These are phyloP conservation scores for Coemansia interrupta DNA, from an alignment of 192 early-diverging fungal genomes.

Conservation along the genomic window DNA sequence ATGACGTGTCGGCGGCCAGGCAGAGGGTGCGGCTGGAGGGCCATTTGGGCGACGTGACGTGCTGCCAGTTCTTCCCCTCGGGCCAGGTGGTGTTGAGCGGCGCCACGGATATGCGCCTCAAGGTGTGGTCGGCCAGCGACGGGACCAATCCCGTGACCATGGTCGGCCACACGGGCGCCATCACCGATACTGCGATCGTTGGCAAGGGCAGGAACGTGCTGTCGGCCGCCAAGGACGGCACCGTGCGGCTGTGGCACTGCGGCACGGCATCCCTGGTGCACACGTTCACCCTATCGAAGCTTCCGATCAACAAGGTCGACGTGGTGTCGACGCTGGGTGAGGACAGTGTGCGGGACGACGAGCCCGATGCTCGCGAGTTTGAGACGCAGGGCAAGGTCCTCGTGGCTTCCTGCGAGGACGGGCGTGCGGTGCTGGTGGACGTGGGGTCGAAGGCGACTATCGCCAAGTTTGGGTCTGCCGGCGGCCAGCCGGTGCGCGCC, in stretches of 20 bases:
- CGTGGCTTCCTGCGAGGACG: slow-evolving; percentile 40
- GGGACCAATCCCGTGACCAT: slow-evolving; percentile 72
- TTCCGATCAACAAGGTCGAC: slow-evolving; percentile 27
- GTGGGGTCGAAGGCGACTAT: slow-evolving; percentile 5
- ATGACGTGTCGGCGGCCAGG: slow-evolving; percentile 21
- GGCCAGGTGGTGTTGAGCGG: slow-evolving; percentile 71
- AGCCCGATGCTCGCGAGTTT: slow-evolving; percentile 13
- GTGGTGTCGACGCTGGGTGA: background rate
- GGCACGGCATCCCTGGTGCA: slow-evolving; percentile 20
- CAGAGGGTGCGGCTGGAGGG: slow-evolving; percentile 45
- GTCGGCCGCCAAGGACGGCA: slow-evolving; percentile 47
- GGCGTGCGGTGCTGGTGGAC: slow-evolving; percentile 28
- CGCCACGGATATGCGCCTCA: slow-evolving; percentile 62
- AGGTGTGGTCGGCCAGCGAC: slow-evolving; percentile 73
- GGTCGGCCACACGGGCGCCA: slow-evolving; percentile 60
- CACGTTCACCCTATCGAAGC: slow-evolving; percentile 26
- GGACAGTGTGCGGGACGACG: background rate
- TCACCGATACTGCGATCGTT: slow-evolving; percentile 66
- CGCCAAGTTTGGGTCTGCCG: slow-evolving; percentile 16
- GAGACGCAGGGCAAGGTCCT: slow-evolving; percentile 23
- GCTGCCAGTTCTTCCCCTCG: slow-evolving; percentile 70
- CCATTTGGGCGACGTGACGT: slow-evolving; percentile 65
- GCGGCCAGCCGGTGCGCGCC: slow-evolving; percentile 25
- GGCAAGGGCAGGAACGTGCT: slow-evolving; percentile 65
- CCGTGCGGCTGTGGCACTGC: slow-evolving; percentile 47